These are phyloP conservation scores for Blastobotrys ciferrii DNA, from an alignment of 1,139 yeast species.

Conservation along the genomic window DNA sequence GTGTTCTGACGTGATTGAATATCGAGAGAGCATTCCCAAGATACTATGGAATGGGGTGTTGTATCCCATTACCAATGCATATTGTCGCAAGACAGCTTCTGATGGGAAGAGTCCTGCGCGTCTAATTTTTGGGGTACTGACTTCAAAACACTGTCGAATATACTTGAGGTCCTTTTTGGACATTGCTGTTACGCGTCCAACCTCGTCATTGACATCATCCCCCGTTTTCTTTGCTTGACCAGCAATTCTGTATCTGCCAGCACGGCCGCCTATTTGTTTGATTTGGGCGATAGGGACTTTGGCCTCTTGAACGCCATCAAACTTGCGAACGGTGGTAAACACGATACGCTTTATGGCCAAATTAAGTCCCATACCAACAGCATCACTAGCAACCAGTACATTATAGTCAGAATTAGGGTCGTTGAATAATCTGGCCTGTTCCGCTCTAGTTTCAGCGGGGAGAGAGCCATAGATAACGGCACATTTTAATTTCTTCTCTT, in stretches of 20 bases:
- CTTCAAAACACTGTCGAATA: slow-evolving; percentile 31
- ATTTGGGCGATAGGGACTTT: slow-evolving; percentile 54
- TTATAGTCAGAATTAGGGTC: slow-evolving; percentile 62
- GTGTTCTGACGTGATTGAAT: slow-evolving; percentile 21
- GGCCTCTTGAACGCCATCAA: slow-evolving; percentile 57
- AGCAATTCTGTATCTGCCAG: slow-evolving; percentile 67
- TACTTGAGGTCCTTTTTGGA: slow-evolving; percentile 29
- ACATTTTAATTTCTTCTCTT: slow-evolving; percentile 45
- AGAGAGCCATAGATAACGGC: slow-evolving; percentile 94
- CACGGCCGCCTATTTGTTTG: slow-evolving; percentile 95
- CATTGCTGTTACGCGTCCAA: slow-evolving; percentile 41
- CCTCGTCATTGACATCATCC: slow-evolving; percentile 51
- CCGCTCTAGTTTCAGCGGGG: slow-evolving; percentile 91
- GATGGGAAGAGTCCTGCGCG: slow-evolving; percentile 35
- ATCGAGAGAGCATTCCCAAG: slow-evolving; percentile 23
- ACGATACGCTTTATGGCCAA: slow-evolving; percentile 77
- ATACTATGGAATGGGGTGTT: slow-evolving; percentile 26
- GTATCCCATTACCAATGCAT: slow-evolving; percentile 25
- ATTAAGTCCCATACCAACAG: slow-evolving; percentile 96
- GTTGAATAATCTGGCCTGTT: slow-evolving; percentile 79
- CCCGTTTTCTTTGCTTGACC: too few relatives aligned
- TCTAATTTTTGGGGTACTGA: slow-evolving; percentile 30
- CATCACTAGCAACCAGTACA: slow-evolving; percentile 89
- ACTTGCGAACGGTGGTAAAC: slow-evolving; percentile 67
- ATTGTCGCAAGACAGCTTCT: slow-evolving; percentile 26